Evolutionary conservation across 495 filamentous ascomycete species (phyloP), one percentile per base, ranked within the genome.

Genomic region (Astrocystis sublimbata): DNA sequence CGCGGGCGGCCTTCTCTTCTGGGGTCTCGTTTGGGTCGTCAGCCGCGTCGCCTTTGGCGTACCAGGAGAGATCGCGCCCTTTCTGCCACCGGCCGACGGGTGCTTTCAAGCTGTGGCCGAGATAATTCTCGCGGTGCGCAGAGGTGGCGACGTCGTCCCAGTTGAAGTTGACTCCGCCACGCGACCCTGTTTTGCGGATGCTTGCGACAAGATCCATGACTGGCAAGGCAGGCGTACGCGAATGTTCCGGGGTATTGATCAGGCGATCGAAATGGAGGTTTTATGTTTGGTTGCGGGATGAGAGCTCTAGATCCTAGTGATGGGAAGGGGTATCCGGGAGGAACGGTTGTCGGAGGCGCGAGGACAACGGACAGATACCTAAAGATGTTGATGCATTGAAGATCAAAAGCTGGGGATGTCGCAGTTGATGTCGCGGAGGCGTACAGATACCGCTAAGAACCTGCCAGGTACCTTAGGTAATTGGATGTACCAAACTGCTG

Each of bases 11-110:
- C 50, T 78, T 79, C 61, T 90, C 85, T 50, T 88, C 86, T 19
- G 87, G 83, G 0, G 83, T 86, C 66, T 85, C 83, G 19, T 71
- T 75, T 0, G 79, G 72, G 4, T 71, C 72, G n/a, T 70, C 75
- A 0, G 75, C 69, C 19, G 73, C 66, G 21, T 91, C 85, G 13
- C 78, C 80, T 71, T 91, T 93, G 3, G 93, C 86, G 65, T 98
- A 98, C 94, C 94, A 98, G 41, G 72, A 80, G 6, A 97, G 78
- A 66, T 98, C 93, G 58, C 84, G 85, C n/a, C 86, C 85, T 65
- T 94, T 90, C 66, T 96, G 92, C 94, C 96, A 98, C 51, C 94
- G 90, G 10, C 94, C 94, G 10, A 98, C 96, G 0, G 94, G 88
- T 68, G 94, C 94, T 86, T 96, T 98, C 53, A 98, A 71, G 23